A percentile compares a stretch with the other conserved stretches of the same genome.
These are phyloP conservation scores for Limnanthes douglasii DNA, from an alignment of 345 rosid species.

Conservation along the genomic window DNA sequence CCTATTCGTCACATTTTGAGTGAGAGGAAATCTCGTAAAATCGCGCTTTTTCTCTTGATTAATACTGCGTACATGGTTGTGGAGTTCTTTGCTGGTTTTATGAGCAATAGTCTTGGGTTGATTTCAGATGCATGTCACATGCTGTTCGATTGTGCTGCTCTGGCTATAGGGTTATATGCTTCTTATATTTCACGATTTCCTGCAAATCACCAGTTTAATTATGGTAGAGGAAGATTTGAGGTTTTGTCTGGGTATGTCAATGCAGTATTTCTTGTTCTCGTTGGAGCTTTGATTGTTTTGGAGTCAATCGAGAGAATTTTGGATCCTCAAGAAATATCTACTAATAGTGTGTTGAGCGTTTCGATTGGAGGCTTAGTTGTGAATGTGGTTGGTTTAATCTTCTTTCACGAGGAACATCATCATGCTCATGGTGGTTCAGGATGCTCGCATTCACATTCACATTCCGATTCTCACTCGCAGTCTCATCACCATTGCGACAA, in stretches of 20 bases:
- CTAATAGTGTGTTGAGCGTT: slow-evolving; percentile 65
- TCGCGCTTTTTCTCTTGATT: slow-evolving; percentile 81
- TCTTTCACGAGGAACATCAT: slow-evolving; percentile 98
- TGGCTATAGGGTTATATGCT: slow-evolving; percentile 87
- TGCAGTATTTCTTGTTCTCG: slow-evolving; percentile 81
- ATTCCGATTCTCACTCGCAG: slow-evolving; percentile 25
- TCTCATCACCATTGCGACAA: slow-evolving; percentile 20
- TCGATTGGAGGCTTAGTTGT: slow-evolving; percentile 88
- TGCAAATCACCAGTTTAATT: slow-evolving; percentile 79
- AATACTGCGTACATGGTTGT: slow-evolving; percentile 85
- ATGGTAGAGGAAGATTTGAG: slow-evolving; percentile 93
- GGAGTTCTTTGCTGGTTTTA: slow-evolving; percentile 83
- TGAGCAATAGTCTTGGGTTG: slow-evolving; percentile 96
- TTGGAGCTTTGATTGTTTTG: slow-evolving; percentile 78
- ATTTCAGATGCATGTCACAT: slow-evolving; percentile 96
- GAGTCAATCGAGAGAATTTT: slow-evolving; percentile 92
- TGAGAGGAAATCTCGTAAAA: slow-evolving; percentile 91
- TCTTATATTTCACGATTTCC: slow-evolving; percentile 88
- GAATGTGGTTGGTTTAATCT: slow-evolving; percentile 72
- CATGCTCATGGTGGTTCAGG: slow-evolving; percentile 91
- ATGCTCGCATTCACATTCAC: slow-evolving; percentile 56
- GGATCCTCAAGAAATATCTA: slow-evolving; percentile 95
- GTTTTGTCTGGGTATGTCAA: slow-evolving; percentile 89
- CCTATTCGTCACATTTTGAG: slow-evolving; percentile 81
- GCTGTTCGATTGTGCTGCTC: slow-evolving; percentile 98